phyloP scores from a whole-genome alignment of 768 basidiomycete species.

The Rhodotorula kratochvilovae region DNA sequence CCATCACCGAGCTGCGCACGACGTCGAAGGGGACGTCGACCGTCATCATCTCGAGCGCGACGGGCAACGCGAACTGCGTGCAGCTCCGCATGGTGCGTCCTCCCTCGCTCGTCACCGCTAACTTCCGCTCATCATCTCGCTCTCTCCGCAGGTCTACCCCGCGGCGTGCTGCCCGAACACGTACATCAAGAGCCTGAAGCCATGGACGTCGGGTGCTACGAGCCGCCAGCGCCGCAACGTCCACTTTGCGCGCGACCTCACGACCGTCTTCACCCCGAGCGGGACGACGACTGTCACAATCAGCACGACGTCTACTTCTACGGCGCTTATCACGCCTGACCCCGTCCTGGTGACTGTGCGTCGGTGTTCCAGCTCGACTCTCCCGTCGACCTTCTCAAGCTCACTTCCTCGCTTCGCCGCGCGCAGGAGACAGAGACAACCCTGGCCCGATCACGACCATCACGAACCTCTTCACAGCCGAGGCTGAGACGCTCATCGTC shows the following conservation, averaged over 20 bases:
- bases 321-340: background rate
- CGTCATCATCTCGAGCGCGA: background rate
- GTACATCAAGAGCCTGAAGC: background rate
- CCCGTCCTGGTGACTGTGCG: background rate
- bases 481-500: background rate
- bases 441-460: background rate
- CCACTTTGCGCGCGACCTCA: background rate
- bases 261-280: background rate
- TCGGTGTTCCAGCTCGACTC: background rate
- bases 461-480: background rate
- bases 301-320: background rate
- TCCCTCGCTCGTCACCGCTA: too few relatives aligned
- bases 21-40: background rate
- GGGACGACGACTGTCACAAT: background rate
- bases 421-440: background rate
- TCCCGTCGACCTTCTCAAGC: background rate
- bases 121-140: too few relatives aligned
- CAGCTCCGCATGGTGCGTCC: background rate
- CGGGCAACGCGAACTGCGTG: background rate
- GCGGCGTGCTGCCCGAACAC: background rate
- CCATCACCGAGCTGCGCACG: background rate
- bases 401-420: background rate
- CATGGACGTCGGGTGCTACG: background rate
- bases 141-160: background rate
- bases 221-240: background rate